Evolutionary conservation across 257 asterid genomes (phyloP), one percentile per base, ranked within the genome.

Genomic region (Coffea canephora): DNA sequence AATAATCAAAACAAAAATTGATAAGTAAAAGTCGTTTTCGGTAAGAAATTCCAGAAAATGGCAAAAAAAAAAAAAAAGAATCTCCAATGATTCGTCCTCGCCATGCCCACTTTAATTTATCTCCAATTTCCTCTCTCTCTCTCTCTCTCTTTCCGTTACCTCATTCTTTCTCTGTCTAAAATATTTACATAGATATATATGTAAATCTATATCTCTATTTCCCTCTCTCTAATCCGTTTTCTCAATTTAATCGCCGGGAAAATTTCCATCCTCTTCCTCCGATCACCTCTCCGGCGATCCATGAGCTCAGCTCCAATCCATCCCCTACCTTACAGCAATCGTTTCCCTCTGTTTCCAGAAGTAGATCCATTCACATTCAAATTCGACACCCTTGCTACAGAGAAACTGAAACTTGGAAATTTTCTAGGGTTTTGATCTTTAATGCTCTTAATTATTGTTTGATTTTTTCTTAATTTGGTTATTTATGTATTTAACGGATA

Each of bases 161-260:
- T 27, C 10, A 21, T 61, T 7, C 18, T 46, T 45, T 81, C n/a
- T 69, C 74, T 74, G 67, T 59, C 16, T 59, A n/a, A 46, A 62
- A 14, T 68, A 21, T n/a, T 55, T 15, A 31, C 75, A 55, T 74
- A 77, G n/a, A 66, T 78, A 23, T 69, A 48, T 57, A 50, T 31
- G 46, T n/a, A 71, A 23, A 27, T 74, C 7, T 55, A 46, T 78
- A 43, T 54, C 46, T 46, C 2, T 49, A 74, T 52, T 2, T 59
- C 41, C 55, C 34, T 45, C 77, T 82, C 79, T 79, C 64, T 48
- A 45, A 25, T 25, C 52, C 36, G 11, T 34, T 66, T 6, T 25
- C 75, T 14, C 52, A 23, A 65, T 61, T 70, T 69, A 78, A 77
- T 80, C 81, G 88, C 82, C 90, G 84, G 88, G 34, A 79, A 57